A percentile compares a stretch with the other conserved stretches of the same genome.
Evolutionary conservation across 2,329 filamentous ascomycete species (phyloP).

Genomic region (Penicillium janthinellum): DNA sequence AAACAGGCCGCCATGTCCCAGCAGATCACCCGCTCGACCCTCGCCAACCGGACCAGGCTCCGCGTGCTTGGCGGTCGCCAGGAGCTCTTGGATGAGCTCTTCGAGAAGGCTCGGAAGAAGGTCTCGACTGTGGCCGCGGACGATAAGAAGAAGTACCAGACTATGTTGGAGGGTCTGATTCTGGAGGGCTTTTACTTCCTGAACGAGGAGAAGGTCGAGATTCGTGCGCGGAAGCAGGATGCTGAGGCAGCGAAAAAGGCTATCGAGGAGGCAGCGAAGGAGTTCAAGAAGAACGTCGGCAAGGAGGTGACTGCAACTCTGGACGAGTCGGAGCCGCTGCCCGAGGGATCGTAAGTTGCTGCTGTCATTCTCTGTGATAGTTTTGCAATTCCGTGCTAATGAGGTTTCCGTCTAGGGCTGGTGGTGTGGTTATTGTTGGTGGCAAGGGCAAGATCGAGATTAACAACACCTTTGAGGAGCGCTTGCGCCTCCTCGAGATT

Average conservation of each 20-base stretch:
- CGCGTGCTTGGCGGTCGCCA: conserved; percentile 84
- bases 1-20: conserved; percentile 98
- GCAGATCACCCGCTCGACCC: conserved; percentile 95
- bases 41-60: conserved; percentile 93
- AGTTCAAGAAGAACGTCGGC: conserved; percentile 79
- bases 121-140: conserved; percentile 64
- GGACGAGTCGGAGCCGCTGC: conserved; percentile 76
- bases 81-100: conserved; percentile 86
- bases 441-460: conserved; percentile 93
- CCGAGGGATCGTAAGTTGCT: conserved; percentile 76
- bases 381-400: background rate
- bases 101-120: conserved; percentile 75
- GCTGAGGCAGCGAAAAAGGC: conserved; percentile 75
- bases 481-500: conserved; percentile 80
- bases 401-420: conserved; percentile 60
- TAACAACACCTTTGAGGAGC: conserved; percentile 96
- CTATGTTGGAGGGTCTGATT: conserved; percentile 74
- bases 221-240: conserved; percentile 80
- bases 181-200: conserved; percentile 90
- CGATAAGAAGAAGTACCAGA: conserved; percentile 66
- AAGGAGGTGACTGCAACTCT: conserved; percentile 70
- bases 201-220: conserved; percentile 72
- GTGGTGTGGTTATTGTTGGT: conserved; percentile 79
- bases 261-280: conserved; percentile 71
- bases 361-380: background rate